Conservation (phyloP, 1,284 basidiomycete genomes). For the Gomphus sp. region DNA sequence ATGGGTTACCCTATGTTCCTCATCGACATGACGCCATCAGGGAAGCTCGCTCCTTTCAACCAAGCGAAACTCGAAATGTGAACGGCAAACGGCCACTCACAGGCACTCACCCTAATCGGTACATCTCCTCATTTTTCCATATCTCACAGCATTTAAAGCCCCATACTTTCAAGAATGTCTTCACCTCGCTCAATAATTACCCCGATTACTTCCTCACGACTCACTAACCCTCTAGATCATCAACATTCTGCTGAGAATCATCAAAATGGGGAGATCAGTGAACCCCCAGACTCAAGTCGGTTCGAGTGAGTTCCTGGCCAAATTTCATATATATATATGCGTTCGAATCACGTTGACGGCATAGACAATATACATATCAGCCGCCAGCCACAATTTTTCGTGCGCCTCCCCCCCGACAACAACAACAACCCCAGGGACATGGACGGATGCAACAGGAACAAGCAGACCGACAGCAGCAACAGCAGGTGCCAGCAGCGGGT, state of each 20-base stretch:
- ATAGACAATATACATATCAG: conserved; percentile 53
- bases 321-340: not conserved
- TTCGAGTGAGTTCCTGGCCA: conserved; percentile 23
- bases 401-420: not conserved
- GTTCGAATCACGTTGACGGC: not conserved
- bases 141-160: not conserved
- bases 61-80: conserved; percentile 25
- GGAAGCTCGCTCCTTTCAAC: conserved; percentile 6
- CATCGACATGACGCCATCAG: conserved; percentile 24
- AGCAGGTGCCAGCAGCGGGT: not conserved
- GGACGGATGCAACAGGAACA: not conserved
- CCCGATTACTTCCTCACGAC: conserved; percentile 43
- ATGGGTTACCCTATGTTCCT: conserved; percentile 16
- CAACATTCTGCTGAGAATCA: conserved; percentile 27
- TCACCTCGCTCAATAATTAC: conserved; percentile 46
- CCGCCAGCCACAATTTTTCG: conserved; percentile 28
- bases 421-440: conserved; percentile 3
- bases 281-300: conserved; percentile 37
- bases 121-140: not conserved
- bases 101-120: not conserved
- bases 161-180: conserved; percentile 27
- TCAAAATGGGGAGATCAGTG: conserved; percentile 7
- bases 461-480: not conserved
- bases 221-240: conserved; percentile 50
- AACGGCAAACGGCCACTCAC: conserved; percentile 51